These are phyloP conservation scores for Spizellomyces sp. DNA, from an alignment of 192 early-diverging fungal species.

Conservation along the genomic window DNA sequence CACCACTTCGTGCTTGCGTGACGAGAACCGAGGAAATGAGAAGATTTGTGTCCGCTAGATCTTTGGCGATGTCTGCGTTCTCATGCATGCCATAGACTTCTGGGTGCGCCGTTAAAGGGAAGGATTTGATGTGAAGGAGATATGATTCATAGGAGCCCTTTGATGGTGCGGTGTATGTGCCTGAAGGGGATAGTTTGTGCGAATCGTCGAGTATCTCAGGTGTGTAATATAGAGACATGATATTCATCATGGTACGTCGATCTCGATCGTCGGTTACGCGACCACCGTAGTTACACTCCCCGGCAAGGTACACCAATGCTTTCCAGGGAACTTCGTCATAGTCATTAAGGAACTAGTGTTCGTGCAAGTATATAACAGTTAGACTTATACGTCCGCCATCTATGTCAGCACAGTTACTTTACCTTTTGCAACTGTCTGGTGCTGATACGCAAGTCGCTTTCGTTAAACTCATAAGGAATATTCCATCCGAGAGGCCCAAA, in stretches of 20 bases:
- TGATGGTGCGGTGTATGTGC: constrained; percentile 54
- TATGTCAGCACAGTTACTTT: not conserved
- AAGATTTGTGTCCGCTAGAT: constrained; percentile 56
- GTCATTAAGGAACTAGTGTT: constrained; percentile 56
- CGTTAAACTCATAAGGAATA: constrained; percentile 68
- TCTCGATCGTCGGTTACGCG: constrained; percentile 63
- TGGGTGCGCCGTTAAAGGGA: constrained; percentile 56
- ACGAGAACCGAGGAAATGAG: constrained; percentile 54
- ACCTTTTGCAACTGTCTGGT: constrained; percentile 63
- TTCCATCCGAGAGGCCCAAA: constrained; percentile 70
- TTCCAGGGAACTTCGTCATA: constrained; percentile 64
- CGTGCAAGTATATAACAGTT: no score
- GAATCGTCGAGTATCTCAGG: constrained; percentile 53
- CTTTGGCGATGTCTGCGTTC: constrained; percentile 65
- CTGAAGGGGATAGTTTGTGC: constrained; percentile 51
- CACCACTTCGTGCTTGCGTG: constrained; percentile 48
- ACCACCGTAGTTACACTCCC: constrained; percentile 67
- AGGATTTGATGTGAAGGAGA: constrained; percentile 56
- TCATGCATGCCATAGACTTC: constrained; percentile 70
- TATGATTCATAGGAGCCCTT: constrained; percentile 56
- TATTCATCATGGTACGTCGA: constrained; percentile 51
- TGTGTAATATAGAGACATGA: constrained; percentile 55
- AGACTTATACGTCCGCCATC: no score
- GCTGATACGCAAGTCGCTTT: constrained; percentile 62
- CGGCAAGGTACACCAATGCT: constrained; percentile 57